Evolutionary conservation across 202 grass and related monocot genomes (phyloP), one percentile per base, ranked within the genome.

Genomic region (Hordeum pubiflorum): DNA sequence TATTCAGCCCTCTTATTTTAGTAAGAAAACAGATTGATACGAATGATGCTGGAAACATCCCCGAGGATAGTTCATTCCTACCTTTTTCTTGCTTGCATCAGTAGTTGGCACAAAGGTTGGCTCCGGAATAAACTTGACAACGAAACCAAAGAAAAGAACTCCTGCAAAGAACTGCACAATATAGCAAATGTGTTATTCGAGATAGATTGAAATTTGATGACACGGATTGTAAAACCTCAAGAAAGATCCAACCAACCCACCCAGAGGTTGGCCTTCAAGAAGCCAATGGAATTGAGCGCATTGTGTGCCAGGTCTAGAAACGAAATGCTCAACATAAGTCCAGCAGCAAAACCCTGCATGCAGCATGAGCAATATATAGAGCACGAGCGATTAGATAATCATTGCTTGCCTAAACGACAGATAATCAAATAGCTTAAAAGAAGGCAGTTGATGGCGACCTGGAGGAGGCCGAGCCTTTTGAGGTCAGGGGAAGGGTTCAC

Each of bases 221-320:
- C 41, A 83, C 76, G 40, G 20, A 67, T 63, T 70, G 6, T 56
- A 77, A 10, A 85, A 77, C 15, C 43, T 23, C 75, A 68, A 24
- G 73, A 3, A 68, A 33, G 62, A 62, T 13, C 72, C 33, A 13
- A 37, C 14, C 14, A 54, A 72, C 90, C 88, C 52, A 95, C 96
- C 95, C 95, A 98, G 59, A 98, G 85, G 69, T 95, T 98, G 26
- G 92, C 92, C 87, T 93, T 99, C 74, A 99, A 86, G 89, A 99
- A 95, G 6, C 96, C 96, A 87, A 99, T 91, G 77, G 90, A 93
- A 73, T 95, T 99, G 50, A 99, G 38, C 24, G 96, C 88, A 64
- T 95, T 99, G 74, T 99, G 96, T 72, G 96, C 89, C 89, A 99
- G 82, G 57, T 99, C 96, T 71, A 99, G 84, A 69, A 99, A 99